phyloP scores from a whole-genome alignment of 2,329 filamentous ascomycete genomes.

The Aspergillus fumigatiaffinis region DNA sequence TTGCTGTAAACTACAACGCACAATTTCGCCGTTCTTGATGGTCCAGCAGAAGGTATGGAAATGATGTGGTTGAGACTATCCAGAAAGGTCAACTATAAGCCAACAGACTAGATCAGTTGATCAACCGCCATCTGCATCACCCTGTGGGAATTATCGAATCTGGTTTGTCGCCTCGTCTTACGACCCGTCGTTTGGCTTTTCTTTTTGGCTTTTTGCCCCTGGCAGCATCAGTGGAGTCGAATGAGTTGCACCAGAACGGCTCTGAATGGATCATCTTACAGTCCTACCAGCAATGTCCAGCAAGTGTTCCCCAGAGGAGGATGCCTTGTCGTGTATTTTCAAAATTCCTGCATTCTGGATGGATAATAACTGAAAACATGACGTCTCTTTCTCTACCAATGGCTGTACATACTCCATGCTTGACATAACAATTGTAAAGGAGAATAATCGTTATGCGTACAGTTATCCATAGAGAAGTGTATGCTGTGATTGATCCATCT shows the following conservation, averaged over 20 bases:
- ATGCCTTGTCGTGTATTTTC: not conserved
- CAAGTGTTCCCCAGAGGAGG: not conserved
- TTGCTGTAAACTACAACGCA: not conserved
- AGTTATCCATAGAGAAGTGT: not conserved
- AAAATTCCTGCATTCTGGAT: not conserved
- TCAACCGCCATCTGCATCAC: not conserved
- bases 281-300: not conserved
- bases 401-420: not conserved
- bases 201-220: conserved; percentile 10
- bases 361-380: not conserved
- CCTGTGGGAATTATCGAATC: conserved; percentile 4
- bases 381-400: not conserved
- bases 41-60: not conserved
- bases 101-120: not conserved
- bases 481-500: not conserved
- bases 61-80: not conserved
- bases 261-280: conserved; percentile 4
- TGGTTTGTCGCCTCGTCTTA: conserved; percentile 21
- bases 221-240: conserved; percentile 8
- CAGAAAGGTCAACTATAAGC: not conserved
- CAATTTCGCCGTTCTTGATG: not conserved
- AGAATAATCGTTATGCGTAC: not conserved
- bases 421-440: not conserved
- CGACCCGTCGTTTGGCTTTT: not conserved
- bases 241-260: conserved; percentile 1